phyloP scores from a whole-genome alignment of 2,329 filamentous ascomycete genomes.

The Graphilbum sp. region DNA sequence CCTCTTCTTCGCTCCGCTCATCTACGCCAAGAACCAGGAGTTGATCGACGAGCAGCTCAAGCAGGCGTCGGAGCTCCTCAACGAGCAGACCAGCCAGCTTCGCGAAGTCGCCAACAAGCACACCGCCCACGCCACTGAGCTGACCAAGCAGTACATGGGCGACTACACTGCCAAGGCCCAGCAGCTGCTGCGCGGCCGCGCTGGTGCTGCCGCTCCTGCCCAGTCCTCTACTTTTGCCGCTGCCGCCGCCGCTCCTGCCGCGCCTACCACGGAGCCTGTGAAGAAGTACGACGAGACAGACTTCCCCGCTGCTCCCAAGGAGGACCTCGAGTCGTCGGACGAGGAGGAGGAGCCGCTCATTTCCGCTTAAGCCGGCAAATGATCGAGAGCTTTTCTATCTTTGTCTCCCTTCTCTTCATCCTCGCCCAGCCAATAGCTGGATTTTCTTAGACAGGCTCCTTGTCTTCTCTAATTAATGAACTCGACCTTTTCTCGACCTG shows the following conservation, averaged over 20 bases:
- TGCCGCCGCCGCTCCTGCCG: constrained; percentile 4
- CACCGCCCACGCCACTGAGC: constrained; percentile 42
- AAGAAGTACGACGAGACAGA: constrained; percentile 24
- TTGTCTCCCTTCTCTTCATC: neutral
- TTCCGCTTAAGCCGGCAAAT: constrained; percentile 5
- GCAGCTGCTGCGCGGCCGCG: constrained; percentile 37
- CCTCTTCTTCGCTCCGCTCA: constrained; percentile 43
- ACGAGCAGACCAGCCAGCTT: constrained; percentile 46
- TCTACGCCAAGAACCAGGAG: constrained; percentile 54
- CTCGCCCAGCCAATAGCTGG: too few relatives aligned
- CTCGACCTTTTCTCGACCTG: neutral
- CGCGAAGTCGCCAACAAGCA: constrained; percentile 46
- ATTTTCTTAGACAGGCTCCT: neutral
- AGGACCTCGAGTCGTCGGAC: constrained; percentile 29
- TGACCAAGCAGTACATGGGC: constrained; percentile 51
- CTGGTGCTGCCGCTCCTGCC: constrained; percentile 14
- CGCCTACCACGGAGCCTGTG: constrained; percentile 9
- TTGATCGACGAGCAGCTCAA: constrained; percentile 48
- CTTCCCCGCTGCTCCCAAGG: constrained; percentile 28
- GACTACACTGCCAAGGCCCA: constrained; percentile 55
- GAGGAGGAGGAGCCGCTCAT: constrained; percentile 17
- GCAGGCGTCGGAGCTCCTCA: constrained; percentile 39
- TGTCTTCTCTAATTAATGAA: neutral
- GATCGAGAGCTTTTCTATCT: too few relatives aligned
- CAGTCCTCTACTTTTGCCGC: too few relatives aligned